Conservation (phyloP, 2,329 filamentous ascomycete species). For the Reticulascus tulasneorum region DNA sequence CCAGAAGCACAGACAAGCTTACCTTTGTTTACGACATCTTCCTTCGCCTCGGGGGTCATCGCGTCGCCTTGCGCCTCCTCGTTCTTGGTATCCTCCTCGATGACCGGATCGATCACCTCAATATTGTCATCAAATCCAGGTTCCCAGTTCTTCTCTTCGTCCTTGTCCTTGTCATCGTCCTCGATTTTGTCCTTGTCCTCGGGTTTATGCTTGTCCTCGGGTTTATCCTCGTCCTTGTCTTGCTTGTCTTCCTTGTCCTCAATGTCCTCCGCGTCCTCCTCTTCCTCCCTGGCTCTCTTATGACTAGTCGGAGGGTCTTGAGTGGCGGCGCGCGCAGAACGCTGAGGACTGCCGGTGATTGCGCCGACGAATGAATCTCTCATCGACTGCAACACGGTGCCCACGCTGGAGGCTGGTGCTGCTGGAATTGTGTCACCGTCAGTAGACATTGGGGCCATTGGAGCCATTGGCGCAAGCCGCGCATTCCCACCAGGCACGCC, state of each 20-base stretch:
- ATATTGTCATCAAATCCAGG: conserved; percentile 1
- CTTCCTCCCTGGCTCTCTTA: conserved; percentile 9
- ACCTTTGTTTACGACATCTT: too few relatives aligned
- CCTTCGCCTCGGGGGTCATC: conserved; percentile 4
- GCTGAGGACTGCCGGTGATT: conserved; percentile 1
- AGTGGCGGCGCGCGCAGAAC: conserved; percentile 1
- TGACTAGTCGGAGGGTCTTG: conserved; percentile 6
- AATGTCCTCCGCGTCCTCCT: conserved; percentile 3
- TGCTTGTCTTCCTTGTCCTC: too few relatives aligned
- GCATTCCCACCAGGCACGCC: too few relatives aligned
- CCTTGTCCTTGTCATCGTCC: background rate
- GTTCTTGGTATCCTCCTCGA: conserved; percentile 4
- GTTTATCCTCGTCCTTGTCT: conserved; percentile 2
- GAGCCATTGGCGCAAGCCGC: too few relatives aligned
- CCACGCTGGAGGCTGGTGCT: too few relatives aligned
- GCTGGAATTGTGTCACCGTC: too few relatives aligned
- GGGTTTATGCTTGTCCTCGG: background rate
- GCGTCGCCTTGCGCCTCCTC: conserved; percentile 2
- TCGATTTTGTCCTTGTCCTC: too few relatives aligned
- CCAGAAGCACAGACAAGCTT: too few relatives aligned
- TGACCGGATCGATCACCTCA: conserved; percentile 3
- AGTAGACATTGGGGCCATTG: too few relatives aligned
- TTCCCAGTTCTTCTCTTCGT: conserved; percentile 1
- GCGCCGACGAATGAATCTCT: conserved; percentile 2
- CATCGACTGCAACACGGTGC: conserved; percentile 4